Base-by-base conservation (phyloP, 192 early-diverging fungal species). In the Coemansia aciculifera region DNA sequence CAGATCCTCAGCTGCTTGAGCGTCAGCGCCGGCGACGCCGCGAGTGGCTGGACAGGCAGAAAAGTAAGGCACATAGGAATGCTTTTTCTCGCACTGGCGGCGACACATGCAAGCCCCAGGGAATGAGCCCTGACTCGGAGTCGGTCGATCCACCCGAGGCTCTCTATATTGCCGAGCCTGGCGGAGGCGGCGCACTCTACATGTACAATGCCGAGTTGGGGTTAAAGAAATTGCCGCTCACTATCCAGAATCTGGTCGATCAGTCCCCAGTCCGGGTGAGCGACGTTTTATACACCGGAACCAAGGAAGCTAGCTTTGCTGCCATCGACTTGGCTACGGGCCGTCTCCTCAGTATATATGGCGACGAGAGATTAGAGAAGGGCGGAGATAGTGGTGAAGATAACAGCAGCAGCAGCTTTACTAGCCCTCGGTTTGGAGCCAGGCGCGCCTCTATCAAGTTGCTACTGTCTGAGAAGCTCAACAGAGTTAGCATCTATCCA, bases 261-360 rank as follows among this genome's bases (percentile, higher is more conserved):
- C 76, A 74, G 46, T 87, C 87, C 31, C 85, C 89, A 6, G 84
- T 86, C 49, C 83, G 85, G 19, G 67, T 72, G 19, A 85, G 83
- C 46, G 85, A 84, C 3, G 79, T 86, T 27, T 77, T 88, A 8
- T 93, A 90, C 66, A 88, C 88, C 9, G 88, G 92, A 6, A 81
- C 73, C 17, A 93, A 93, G 67, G 76, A 78, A 17, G 88, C 90
- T 10, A 77, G 84, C 9, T 81, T 94, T 60, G 72, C 89, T 0
- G 91, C 91, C 5, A 68, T 96, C 7, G 89, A 94, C 74, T 85
- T 92, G 48, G 36, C 72, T 5, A 86, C 85, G 23, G 93, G 93
- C 0, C 72, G 77, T 12, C 81, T 94, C 19, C 62, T 91, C 15
- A 71, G 81, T 15, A 69, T 73, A 11, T 90, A 86, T 73, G 89